These are phyloP conservation scores for Fraxinus americana DNA, from an alignment of 257 asterid genomes.

Conservation along the genomic window DNA sequence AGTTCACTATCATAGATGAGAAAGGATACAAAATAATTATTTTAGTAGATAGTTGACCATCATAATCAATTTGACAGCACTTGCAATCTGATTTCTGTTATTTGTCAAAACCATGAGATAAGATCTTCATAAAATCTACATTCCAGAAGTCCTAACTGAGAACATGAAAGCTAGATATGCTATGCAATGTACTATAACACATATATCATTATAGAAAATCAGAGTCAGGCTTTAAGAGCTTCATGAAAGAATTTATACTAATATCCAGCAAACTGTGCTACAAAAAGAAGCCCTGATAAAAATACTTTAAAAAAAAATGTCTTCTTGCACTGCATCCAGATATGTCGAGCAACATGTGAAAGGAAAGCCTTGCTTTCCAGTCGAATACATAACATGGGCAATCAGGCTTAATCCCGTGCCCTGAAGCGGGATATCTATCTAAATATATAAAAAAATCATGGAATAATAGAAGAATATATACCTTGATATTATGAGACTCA, in stretches of 20 bases:
- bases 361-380: constrained; percentile 10
- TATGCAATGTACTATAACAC: constrained; percentile 6
- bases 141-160: background rate
- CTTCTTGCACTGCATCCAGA: constrained; percentile 14
- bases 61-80: constrained; percentile 6
- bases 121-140: background rate
- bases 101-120: constrained; percentile 19
- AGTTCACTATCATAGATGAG: constrained; percentile 1
- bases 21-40: background rate
- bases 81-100: constrained; percentile 8
- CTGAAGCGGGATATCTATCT: constrained; percentile 13
- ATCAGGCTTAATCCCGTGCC: constrained; percentile 1
- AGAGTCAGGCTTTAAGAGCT: constrained; percentile 1
- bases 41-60: background rate
- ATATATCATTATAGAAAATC: constrained; percentile 2
- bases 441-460: constrained; percentile 4
- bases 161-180: constrained; percentile 3
- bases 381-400: constrained; percentile 1
- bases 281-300: constrained; percentile 18
- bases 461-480: constrained; percentile 30
- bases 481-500: constrained; percentile 48
- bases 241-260: background rate
- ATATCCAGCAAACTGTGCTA: background rate
- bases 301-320: background rate
- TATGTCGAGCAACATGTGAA: constrained; percentile 12